Evolutionary conservation across 768 basidiomycete species (phyloP), one percentile per base, ranked within the genome.

Genomic region (Rhizopogon vinicolor): DNA sequence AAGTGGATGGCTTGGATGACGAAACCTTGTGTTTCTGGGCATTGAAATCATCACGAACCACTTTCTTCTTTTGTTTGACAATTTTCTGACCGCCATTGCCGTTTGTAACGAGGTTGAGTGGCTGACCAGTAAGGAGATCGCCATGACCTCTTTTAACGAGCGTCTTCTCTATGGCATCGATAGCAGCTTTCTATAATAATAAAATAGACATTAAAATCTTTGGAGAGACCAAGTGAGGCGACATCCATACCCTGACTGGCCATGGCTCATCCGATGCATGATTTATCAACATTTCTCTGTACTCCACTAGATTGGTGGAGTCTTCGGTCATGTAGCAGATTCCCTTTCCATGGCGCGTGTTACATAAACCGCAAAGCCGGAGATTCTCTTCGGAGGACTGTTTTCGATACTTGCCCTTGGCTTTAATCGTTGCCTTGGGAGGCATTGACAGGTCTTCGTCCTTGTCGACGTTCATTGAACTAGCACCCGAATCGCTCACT

Each of bases 221-320:
- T 48, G 28, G 48, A 52, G 56, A 63, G 54, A 45, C n/a, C 46
- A 37, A 40, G 61, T 42, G 8, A 40, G 41, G 14, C 16, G 18
- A 54, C 3, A 25, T 71, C 8, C 74, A 61, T 68, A 89, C 89
- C 62, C 88, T 74, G 39, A 78, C 75, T 65, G 86, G 83, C 62
- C 80, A 76, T 43, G 87, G 74, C 60, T 92, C 90, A 60, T 85
- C 83, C 14, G 80, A 78, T n/a, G 78, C 74, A 58, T 87, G 76
- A 29, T 79, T 68, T 58, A 91, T 68, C 39, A 91, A 68, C 72
- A 89, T 84, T 44, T 78, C 75, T 43, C 89, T 81, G 62, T 83
- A 91, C 61, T 88, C 83, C 12, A 81, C 79, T 19, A 92, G 74
- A 64, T 89, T 82, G 54, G 82, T 77, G 16, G 87, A 82, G 49